Conservation (phyloP, 108 stramenopile species). For the Cylindrotheca closterium region DNA sequence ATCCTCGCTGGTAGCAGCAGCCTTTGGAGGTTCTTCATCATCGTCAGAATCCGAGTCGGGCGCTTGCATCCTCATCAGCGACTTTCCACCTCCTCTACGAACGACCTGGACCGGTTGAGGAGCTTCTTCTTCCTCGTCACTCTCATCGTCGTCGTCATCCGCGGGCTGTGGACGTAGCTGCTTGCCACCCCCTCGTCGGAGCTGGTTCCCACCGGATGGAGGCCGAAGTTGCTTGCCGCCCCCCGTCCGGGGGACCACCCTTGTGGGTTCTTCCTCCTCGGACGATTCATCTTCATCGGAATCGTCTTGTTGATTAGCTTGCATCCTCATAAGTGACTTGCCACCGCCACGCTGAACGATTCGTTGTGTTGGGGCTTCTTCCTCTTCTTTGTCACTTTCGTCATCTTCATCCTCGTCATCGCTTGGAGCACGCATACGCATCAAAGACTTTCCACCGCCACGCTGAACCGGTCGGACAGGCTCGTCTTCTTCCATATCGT, state of each 20-base stretch:
- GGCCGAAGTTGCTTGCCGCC: constrained; percentile 41
- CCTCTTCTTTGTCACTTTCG: constrained; percentile 20
- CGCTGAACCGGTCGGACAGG: constrained; percentile 38
- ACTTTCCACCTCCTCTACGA: constrained; percentile 46
- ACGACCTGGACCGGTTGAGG: constrained; percentile 9
- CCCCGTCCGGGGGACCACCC: constrained; percentile 9
- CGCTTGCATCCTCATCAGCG: constrained; percentile 43
- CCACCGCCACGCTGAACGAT: constrained; percentile 56
- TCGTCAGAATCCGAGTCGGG: constrained; percentile 37
- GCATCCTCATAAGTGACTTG: constrained; percentile 51
- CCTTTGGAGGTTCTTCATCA: constrained; percentile 24
- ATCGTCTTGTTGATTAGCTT: constrained; percentile 25
- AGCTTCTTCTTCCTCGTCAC: constrained; percentile 30
- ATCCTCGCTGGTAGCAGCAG: constrained; percentile 18
- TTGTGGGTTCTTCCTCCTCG: constrained; percentile 34
- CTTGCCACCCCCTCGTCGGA: constrained; percentile 56
- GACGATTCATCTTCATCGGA: constrained; percentile 52
- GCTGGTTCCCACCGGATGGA: constrained; percentile 50
- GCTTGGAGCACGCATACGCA: constrained; percentile 33
- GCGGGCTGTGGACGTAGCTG: constrained; percentile 60
- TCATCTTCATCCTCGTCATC: constrained; percentile 40
- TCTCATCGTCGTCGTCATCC: constrained; percentile 29
- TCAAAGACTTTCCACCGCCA: constrained; percentile 56
- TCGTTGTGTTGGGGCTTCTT: constrained; percentile 16
- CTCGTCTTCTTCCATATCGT: constrained; percentile 28